Base-by-base conservation (phyloP, 1,284 basidiomycete species). In the Microbotryum violaceum region DNA sequence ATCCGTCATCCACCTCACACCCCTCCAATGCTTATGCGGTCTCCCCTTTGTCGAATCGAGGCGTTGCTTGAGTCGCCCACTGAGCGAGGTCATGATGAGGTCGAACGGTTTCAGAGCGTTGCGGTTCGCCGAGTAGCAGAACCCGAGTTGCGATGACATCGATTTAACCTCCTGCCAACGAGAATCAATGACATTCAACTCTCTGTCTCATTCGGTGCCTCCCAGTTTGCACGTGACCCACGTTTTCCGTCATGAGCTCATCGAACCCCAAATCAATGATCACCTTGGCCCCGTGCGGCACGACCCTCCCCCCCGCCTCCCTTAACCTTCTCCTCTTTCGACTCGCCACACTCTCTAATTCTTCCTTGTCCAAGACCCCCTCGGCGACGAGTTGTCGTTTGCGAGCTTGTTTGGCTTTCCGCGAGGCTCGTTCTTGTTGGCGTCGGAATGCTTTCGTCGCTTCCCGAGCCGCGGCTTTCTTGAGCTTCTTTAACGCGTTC, bases 191-290 rank as follows among this genome's bases (percentile, higher is more conserved):
- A 31, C 56, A n/a, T 18, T 49, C 51, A 49, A 20, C 25, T 3
- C 4, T 33, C 56, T 25, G 29, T 18, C 7, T 25, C 5, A 14
- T 7, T 29, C 6, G 25, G 6, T 8, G 3, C 12, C 21, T 7
- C 10, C 6, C 33, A 16, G 10, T 8, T 4, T 9, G 14, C 20
- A 20, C 12, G 31, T 7, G 37, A 37, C 62, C 27, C 74, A 92
- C 93, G 79, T 91, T 92, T 59, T 92, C 91, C 54, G 78, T 84
- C 96, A 98, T 98, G 76, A 87, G 81, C 53, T 91, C 84, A 75
- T 99, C 96, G 74, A 98, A 99, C 3, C 86, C 91, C 8, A 96
- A 80, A 77, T 99, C 96, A 31, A 98, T 77, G 23, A 96, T 83
- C 2, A 98, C 81, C 44, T 82, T 83, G 10, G 88, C 89, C 20